Evolutionary conservation across 2,329 filamentous ascomycete genomes (phyloP).

Genomic region (Calonectria leucothoes): DNA sequence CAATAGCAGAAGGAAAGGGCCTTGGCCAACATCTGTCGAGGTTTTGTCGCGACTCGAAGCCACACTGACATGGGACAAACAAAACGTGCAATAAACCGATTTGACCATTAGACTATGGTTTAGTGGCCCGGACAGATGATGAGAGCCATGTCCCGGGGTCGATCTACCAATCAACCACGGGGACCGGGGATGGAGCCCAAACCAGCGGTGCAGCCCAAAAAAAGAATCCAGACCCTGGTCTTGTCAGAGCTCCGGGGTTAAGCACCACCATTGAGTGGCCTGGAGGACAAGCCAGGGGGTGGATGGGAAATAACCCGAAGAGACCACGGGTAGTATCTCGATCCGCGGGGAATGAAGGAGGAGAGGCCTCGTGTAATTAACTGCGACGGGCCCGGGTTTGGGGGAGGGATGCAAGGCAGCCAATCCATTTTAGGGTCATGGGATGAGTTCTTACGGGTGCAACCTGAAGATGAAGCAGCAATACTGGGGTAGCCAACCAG

Average conservation of each 20-base stretch:
- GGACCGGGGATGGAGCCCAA: slow-evolving; percentile 34
- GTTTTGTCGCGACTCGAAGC: slow-evolving; percentile 28
- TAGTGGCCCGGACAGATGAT: slow-evolving; percentile 34
- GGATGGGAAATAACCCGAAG: slow-evolving; percentile 25
- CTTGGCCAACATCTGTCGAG: slow-evolving; percentile 28
- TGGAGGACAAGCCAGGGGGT: slow-evolving; percentile 3
- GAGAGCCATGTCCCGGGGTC: slow-evolving; percentile 35
- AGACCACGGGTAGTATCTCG: slow-evolving; percentile 10
- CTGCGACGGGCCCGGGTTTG: neutral
- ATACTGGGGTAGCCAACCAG: neutral
- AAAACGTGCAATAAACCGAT: slow-evolving; percentile 44
- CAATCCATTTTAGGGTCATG: slow-evolving; percentile 3
- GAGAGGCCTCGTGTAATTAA: slow-evolving; percentile 11
- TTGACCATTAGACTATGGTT: slow-evolving; percentile 30
- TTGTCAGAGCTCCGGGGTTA: slow-evolving; percentile 37
- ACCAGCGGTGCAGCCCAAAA: slow-evolving; percentile 37
- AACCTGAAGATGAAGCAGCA: slow-evolving; percentile 13
- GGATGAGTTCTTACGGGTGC: slow-evolving; percentile 3
- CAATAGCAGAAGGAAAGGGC: slow-evolving; percentile 23
- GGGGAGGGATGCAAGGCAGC: slow-evolving; percentile 13
- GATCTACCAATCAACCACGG: slow-evolving; percentile 42
- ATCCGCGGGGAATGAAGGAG: neutral
- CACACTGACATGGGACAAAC: slow-evolving; percentile 21
- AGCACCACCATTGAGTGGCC: slow-evolving; percentile 16
- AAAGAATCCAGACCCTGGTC: slow-evolving; percentile 29